Conservation (phyloP, 2,329 filamentous ascomycete genomes). For the Xylaria sp. region DNA sequence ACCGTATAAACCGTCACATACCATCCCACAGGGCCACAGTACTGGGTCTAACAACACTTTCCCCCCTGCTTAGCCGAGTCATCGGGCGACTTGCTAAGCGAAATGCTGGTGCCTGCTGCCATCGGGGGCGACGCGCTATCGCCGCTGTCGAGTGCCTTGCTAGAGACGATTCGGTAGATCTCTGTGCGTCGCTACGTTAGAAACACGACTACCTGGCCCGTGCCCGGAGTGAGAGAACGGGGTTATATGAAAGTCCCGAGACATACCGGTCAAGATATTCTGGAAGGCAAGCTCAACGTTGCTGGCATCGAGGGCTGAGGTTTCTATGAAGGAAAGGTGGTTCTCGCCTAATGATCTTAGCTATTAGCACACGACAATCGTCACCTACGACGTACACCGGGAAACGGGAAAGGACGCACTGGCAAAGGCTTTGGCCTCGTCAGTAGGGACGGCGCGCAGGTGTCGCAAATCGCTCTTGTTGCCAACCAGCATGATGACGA, state of each 20-base stretch:
- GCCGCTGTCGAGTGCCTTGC: slow-evolving; percentile 93
- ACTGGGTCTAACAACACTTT: slow-evolving; percentile 77
- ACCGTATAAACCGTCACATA: slow-evolving; percentile 49
- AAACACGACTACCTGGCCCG: slow-evolving; percentile 17
- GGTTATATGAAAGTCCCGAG: slow-evolving; percentile 9
- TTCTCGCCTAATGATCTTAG: slow-evolving; percentile 79
- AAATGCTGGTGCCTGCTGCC: slow-evolving; percentile 83
- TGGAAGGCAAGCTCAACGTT: slow-evolving; percentile 99
- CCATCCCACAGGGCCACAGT: slow-evolving; percentile 43
- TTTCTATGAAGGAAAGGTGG: slow-evolving; percentile 99
- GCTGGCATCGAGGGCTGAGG: slow-evolving; percentile 96
- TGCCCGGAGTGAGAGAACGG: slow-evolving; percentile 31
- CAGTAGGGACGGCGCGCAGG: slow-evolving; percentile 93
- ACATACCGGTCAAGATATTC: slow-evolving; percentile 95
- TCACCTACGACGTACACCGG: neutral
- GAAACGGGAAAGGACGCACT: slow-evolving; percentile 66
- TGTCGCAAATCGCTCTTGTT: slow-evolving; percentile 99
- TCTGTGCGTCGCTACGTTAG: slow-evolving; percentile 64
- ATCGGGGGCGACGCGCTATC: slow-evolving; percentile 84
- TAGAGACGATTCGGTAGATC: slow-evolving; percentile 99
- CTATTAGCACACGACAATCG: slow-evolving; percentile 44
- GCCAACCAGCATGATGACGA: slow-evolving; percentile 99
- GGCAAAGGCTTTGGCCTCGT: slow-evolving; percentile 97
- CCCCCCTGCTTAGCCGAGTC: slow-evolving; percentile 79
- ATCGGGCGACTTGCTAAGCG: slow-evolving; percentile 86